phyloP scores from a whole-genome alignment of 2,329 filamentous ascomycete species.

The Colletotrichum tofieldiae region DNA sequence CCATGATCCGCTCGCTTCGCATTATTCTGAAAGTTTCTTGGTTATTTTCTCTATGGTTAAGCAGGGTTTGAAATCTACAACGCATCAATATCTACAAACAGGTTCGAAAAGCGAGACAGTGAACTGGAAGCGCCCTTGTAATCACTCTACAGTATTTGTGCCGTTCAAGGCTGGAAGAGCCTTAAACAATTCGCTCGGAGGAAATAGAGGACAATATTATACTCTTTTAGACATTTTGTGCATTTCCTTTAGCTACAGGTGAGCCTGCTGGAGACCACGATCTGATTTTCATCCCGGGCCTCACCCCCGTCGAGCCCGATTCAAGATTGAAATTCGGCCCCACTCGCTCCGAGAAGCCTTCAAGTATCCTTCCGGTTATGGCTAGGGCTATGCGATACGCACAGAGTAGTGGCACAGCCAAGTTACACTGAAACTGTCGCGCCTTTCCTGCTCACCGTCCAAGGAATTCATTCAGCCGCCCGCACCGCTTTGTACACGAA shows the following conservation, averaged over 20 bases:
- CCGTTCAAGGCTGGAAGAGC: not conserved
- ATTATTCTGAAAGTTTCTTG: not conserved
- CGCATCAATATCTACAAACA: not conserved
- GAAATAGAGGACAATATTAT: no score
- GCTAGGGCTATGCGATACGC: conserved; percentile 2
- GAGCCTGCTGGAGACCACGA: not conserved
- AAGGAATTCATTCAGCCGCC: not conserved
- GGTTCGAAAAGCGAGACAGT: not conserved
- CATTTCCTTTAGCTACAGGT: not conserved
- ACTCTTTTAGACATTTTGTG: not conserved
- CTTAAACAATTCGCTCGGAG: not conserved
- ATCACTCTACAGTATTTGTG: not conserved
- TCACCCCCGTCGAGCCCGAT: not conserved
- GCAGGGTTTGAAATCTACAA: not conserved
- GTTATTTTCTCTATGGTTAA: fast-evolving
- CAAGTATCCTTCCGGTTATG: not conserved
- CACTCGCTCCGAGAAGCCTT: not conserved
- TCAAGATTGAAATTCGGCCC: not conserved
- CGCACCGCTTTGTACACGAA: conserved; percentile 9
- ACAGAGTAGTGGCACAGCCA: not conserved
- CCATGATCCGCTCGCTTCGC: not conserved
- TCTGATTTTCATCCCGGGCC: not conserved
- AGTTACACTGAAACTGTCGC: not conserved
- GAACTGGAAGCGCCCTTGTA: not conserved
- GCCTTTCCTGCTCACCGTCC: not conserved